phyloP scores from a whole-genome alignment of 2,329 filamentous ascomycete genomes.

The Cercospora janseana region DNA sequence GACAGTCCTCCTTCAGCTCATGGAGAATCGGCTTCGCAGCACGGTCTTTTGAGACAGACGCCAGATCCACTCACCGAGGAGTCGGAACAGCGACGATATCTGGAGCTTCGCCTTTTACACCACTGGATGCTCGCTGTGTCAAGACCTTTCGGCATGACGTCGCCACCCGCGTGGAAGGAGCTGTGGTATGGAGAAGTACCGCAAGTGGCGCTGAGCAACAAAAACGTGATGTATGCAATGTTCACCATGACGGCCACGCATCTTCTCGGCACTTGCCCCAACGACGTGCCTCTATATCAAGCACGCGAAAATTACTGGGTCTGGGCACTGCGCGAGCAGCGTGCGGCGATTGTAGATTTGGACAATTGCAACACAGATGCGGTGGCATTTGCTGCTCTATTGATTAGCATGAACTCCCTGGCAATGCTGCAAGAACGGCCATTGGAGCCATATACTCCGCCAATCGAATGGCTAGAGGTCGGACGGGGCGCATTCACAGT shows the following conservation, averaged over 20 bases:
- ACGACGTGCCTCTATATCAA: constrained; percentile 23
- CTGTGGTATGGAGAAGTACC: constrained; percentile 30
- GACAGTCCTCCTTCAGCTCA: constrained; percentile 19
- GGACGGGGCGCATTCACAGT: constrained; percentile 32
- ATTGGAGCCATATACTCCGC: constrained; percentile 33
- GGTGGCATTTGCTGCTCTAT: constrained; percentile 32
- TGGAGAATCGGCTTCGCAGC: constrained; percentile 13
- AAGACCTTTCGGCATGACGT: constrained; percentile 29
- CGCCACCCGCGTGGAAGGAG: constrained; percentile 29
- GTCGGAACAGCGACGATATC: constrained; percentile 25
- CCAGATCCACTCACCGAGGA: constrained; percentile 21
- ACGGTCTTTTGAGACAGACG: neutral
- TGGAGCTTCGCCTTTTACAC: constrained; percentile 28
- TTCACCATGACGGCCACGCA: constrained; percentile 31
- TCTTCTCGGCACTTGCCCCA: constrained; percentile 22
- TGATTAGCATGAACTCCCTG: constrained; percentile 34
- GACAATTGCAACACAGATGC: constrained; percentile 33
- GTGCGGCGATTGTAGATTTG: constrained; percentile 30
- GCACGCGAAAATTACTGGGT: constrained; percentile 30
- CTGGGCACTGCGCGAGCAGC: constrained; percentile 33
- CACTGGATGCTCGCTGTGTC: constrained; percentile 30
- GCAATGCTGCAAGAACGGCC: constrained; percentile 33
- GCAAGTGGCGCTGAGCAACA: constrained; percentile 26
- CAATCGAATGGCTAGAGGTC: constrained; percentile 37
- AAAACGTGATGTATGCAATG: constrained; percentile 29